Evolutionary conservation across 2,329 filamentous ascomycete species (phyloP).

Genomic region (Aspergillus hortae): DNA sequence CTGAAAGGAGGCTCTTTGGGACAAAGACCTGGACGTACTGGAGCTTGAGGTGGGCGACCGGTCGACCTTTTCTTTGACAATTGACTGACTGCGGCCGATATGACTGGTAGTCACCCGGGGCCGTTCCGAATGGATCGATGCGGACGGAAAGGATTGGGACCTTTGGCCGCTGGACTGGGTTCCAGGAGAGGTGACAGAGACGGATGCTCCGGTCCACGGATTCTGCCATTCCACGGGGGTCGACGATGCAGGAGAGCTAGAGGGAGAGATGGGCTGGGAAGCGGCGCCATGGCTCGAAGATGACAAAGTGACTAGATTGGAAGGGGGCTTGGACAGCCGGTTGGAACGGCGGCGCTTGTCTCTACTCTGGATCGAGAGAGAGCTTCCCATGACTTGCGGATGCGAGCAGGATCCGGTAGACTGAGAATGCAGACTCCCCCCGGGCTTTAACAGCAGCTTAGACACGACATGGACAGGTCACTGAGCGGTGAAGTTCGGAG

Average conservation of each 20-base stretch:
- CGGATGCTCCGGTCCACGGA: constrained; percentile 30
- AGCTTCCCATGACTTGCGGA: constrained; percentile 34
- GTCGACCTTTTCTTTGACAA: constrained; percentile 6
- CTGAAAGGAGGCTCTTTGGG: constrained; percentile 16
- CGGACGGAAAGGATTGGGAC: constrained; percentile 22
- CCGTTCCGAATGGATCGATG: constrained; percentile 11
- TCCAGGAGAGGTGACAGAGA: constrained; percentile 16
- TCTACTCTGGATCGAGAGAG: constrained; percentile 29
- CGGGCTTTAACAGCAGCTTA: constrained; percentile 4
- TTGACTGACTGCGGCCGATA: constrained; percentile 2
- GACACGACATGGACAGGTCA: constrained; percentile 3
- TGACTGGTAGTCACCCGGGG: constrained; percentile 6
- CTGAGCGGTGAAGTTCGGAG: neutral
- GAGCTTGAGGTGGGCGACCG: constrained; percentile 7
- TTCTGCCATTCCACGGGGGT: constrained; percentile 27
- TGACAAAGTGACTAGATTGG: constrained; percentile 19
- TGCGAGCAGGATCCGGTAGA: constrained; percentile 7
- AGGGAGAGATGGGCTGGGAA: constrained; percentile 9
- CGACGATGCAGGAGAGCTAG: constrained; percentile 8
- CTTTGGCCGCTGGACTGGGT: constrained; percentile 8
- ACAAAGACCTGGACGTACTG: constrained; percentile 11
- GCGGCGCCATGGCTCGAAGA: constrained; percentile 10
- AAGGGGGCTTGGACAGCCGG: constrained; percentile 36
- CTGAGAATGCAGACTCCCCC: constrained; percentile 12
- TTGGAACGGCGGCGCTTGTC: constrained; percentile 32